Evolutionary conservation across 768 basidiomycete genomes (phyloP), one percentile per base, ranked within the genome.

Genomic region (Lyophyllum shimeji): DNA sequence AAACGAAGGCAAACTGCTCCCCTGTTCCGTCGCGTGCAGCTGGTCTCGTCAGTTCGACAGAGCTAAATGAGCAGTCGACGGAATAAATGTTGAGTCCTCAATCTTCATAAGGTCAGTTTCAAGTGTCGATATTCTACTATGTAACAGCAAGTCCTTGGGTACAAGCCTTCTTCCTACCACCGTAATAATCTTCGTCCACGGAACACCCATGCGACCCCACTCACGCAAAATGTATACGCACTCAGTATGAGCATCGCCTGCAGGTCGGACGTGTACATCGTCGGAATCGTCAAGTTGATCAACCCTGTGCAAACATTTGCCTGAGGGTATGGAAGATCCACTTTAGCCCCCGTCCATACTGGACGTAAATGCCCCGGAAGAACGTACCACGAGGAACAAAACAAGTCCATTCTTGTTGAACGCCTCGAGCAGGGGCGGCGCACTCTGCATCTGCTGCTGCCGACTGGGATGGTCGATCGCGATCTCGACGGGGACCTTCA

Each of bases 261-360:
- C 33, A 56, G 44, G 53, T 86, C 75, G 1, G 79, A 72, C 23
- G 79, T 77, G 63, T 95, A 92, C 85, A 98, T 94, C 8, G 94
- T 98, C 60, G 73, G 70, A 56, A 95, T 77, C 0, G 82, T 76
- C 33, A 98, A 62, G 67, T 98, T 99, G 59, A 95, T 76, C 12
- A 91, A 60, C 0, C 96, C 96, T 0, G 96, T 99, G 29, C 82
- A 68, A 0, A 96, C 72, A 67, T 98, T 98, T 0, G 95, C 92
- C 94, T 96, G 56, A 34, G 9, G 27, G 39, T n/a, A 13, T 13
- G 46, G 40, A 15, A 24, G 7, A 45, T 43, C 7, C 55, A 27
- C 13, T 1, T 18, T 12, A 37, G 15, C 31, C 17, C 33, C 21
- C 5, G 4, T n/a, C 9, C 17, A 18, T 7, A 40, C 34, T 13